phyloP scores from a whole-genome alignment of 257 asterid species.

The Solanum bulbocastanum region DNA sequence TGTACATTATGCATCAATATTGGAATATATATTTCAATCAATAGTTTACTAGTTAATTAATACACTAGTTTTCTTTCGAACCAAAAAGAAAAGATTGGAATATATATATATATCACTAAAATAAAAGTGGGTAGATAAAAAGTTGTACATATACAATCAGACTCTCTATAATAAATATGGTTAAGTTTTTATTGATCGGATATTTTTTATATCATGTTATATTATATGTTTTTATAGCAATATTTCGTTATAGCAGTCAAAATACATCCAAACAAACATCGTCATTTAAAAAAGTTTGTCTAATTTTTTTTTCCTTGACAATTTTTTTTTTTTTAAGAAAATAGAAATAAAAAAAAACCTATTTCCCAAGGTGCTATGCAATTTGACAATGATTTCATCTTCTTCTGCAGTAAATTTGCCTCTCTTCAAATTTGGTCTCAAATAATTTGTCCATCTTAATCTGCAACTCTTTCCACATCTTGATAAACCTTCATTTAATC shows the following conservation, averaged over 20 bases:
- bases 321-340: too few relatives aligned
- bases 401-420: slow-evolving; percentile 43
- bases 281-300: not conserved
- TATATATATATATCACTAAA: too few relatives aligned
- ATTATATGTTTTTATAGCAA: not conserved
- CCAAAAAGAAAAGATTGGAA: not conserved
- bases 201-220: not conserved
- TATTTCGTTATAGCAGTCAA: not conserved
- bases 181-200: not conserved
- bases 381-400: slow-evolving; percentile 46
- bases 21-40: not conserved
- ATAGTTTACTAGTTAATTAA: not conserved
- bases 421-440: slow-evolving; percentile 53
- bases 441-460: slow-evolving; percentile 54
- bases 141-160: not conserved
- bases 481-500: slow-evolving; percentile 22
- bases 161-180: not conserved
- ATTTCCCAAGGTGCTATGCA: slow-evolving; percentile 55
- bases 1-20: not conserved
- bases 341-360: slow-evolving; percentile 14
- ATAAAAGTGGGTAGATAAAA: not conserved
- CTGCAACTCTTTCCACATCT: slow-evolving; percentile 69
- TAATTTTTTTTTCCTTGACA: not conserved
- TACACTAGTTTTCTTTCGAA: not conserved
- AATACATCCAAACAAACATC: not conserved